A percentile compares a stretch with the other conserved stretches of the same genome.
These are phyloP conservation scores for Phoenix roebelenii DNA, from an alignment of 176 grass and related monocot species.

Conservation along the genomic window DNA sequence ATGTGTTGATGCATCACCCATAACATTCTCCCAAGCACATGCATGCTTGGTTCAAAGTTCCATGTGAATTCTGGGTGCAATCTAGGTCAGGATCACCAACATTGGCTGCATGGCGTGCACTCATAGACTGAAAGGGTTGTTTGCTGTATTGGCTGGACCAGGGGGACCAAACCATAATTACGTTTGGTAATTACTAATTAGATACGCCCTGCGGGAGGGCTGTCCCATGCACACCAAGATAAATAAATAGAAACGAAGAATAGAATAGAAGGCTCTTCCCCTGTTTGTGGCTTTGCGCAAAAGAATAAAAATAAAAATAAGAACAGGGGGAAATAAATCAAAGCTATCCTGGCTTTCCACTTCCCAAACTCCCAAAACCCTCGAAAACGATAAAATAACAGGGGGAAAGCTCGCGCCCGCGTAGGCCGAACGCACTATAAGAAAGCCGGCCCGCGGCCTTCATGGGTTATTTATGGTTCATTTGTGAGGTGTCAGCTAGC, in stretches of 20 bases:
- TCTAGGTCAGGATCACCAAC: too few species aligned
- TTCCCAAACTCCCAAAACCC: neutral
- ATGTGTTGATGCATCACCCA: too few species aligned
- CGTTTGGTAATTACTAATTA: neutral
- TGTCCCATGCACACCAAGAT: neutral
- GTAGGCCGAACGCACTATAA: neutral
- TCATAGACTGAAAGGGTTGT: neutral
- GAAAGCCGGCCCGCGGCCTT: neutral
- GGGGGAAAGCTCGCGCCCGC: neutral
- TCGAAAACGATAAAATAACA: neutral
- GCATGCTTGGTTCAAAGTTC: too few species aligned
- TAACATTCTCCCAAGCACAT: too few species aligned
- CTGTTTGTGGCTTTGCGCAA: too few species aligned
- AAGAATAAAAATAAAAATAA: too few species aligned
- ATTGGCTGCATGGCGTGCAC: too few species aligned
- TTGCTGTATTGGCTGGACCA: neutral
- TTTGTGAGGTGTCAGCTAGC: conserved; percentile 1
- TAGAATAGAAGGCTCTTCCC: neutral
- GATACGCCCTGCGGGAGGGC: neutral
- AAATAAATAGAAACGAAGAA: neutral
- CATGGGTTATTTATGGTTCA: too few species aligned
- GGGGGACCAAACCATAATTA: neutral
- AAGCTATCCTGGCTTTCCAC: neutral
- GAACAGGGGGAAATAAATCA: too few species aligned
- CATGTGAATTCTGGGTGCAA: too few species aligned